Evolutionary conservation across 2,329 filamentous ascomycete genomes (phyloP), one percentile per base, ranked within the genome.

Genomic region (Aureobasidium melanogenum): DNA sequence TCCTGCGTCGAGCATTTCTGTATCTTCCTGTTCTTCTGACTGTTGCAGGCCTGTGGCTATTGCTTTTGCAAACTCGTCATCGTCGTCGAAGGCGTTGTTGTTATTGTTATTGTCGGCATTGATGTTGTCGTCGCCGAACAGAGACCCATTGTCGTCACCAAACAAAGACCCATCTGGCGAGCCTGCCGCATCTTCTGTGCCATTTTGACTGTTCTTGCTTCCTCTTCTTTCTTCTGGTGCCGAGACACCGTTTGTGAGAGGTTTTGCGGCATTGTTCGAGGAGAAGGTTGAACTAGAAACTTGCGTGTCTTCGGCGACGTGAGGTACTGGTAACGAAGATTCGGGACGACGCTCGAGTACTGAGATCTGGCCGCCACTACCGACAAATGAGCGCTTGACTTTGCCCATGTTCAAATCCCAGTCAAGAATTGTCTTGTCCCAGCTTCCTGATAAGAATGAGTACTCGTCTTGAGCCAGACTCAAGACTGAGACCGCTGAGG

Each of bases 391-490:
- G 12, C 92, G 84, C 65, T 85, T 86, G 7, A 88, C 80, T 67
- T 88, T 81, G 0, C 94, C 94, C 1, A 85, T 94, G 69, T 97
- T 91, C 28, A 99, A 74, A 72, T 97, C 94, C 94, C 94, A 99
- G 71, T 97, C 92, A 58, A 91, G 83, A 0, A 97, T 87, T 19
- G 84, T 88, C 76, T 96, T 97, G 74, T 99, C 94, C 94, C 94
- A 99, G 71, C 91, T 93, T 3, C 94, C 94, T 36, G 91, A 97
- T 9, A 99, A 75, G 4, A 97, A 84, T 41, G 88, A 92, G 69
- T 82, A 87, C 76, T 99, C 94, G 67, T 97, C 92, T 5, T 88
- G 84, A 0, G 89, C 85, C 14, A 99, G 77, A 10, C 84, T 87
- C 62, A 99, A 76, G 5, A 95, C 90, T 22, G 91, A 96, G 19